These are phyloP conservation scores for Trichomonas gallinae DNA, from an alignment of 208 protist genomes.

Conservation along the genomic window DNA sequence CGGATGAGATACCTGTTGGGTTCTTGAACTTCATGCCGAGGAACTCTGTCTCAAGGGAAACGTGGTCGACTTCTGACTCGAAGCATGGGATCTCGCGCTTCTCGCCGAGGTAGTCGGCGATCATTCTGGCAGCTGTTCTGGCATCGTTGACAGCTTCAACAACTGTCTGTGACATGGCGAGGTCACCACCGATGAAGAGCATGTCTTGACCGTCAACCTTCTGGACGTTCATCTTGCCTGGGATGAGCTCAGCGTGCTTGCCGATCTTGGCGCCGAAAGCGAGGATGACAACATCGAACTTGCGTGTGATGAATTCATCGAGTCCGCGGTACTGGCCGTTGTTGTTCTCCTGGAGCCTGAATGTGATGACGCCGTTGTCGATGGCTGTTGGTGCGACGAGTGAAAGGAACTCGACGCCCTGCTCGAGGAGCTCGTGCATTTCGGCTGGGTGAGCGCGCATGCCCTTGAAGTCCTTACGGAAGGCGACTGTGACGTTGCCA, in stretches of 20 bases:
- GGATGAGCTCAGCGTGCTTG: conserved; percentile 25
- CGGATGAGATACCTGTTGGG: conserved; percentile 65
- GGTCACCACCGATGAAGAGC: conserved; percentile 61
- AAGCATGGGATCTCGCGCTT: conserved; percentile 55
- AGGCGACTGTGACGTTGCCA: conserved; percentile 53
- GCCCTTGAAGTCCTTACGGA: conserved; percentile 53
- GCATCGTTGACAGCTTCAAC: conserved; percentile 72
- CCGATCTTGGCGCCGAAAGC: conserved; percentile 55
- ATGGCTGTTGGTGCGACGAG: background rate
- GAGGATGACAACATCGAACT: conserved; percentile 61
- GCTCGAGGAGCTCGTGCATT: conserved; percentile 48
- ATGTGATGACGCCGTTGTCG: conserved; percentile 48
- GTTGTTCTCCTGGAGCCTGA: conserved; percentile 47
- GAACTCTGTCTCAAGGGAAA: conserved; percentile 58
- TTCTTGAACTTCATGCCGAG: conserved; percentile 64
- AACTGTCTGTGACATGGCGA: conserved; percentile 49
- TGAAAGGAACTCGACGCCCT: conserved; percentile 59
- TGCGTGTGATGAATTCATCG: conserved; percentile 41
- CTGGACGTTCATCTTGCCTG: conserved; percentile 42
- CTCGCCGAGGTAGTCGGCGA: conserved; percentile 57
- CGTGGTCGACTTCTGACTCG: conserved; percentile 55
- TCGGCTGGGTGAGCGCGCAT: conserved; percentile 56
- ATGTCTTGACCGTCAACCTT: conserved; percentile 44
- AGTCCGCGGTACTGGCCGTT: conserved; percentile 48
- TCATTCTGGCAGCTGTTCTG: conserved; percentile 60